Evolutionary conservation across 2,329 filamentous ascomycete species (phyloP).

Genomic region (Aspergillus uvarum): DNA sequence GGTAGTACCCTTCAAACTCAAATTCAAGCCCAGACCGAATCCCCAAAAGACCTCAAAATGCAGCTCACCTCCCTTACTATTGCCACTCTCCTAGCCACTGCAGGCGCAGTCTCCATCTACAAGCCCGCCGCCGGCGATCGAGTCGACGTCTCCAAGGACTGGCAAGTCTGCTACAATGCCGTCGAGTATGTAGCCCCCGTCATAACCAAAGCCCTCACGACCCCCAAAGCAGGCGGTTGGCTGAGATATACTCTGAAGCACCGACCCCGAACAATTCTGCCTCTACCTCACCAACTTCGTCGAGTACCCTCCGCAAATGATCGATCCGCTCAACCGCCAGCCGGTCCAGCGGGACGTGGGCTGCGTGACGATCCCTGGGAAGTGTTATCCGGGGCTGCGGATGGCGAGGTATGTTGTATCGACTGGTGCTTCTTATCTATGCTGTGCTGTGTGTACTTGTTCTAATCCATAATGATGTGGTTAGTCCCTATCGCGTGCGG

Average conservation of each 20-base stretch:
- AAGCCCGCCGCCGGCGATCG: neutral
- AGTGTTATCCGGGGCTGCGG: neutral
- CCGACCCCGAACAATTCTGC: neutral
- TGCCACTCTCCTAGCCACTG: neutral
- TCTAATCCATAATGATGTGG: neutral
- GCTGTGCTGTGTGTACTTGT: no score
- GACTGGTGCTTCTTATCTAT: no score
- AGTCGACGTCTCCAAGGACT: neutral
- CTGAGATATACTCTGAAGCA: neutral
- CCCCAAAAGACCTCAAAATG: neutral
- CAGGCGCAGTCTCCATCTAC: neutral
- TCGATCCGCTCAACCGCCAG: neutral
- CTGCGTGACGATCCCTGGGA: neutral
- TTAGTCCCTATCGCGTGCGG: neutral
- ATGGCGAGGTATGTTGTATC: neutral
- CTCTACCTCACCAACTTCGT: slow-evolving; percentile 1
- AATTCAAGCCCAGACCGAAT: neutral
- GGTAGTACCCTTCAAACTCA: neutral
- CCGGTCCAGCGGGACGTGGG: neutral
- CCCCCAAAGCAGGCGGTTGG: no score
- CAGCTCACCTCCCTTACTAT: neutral
- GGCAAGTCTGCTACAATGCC: neutral
- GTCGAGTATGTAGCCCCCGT: neutral
- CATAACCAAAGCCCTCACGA: no score
- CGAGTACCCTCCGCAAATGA: neutral